Evolutionary conservation across 108 stramenopile species (phyloP).

Genomic region (Bacterosira constricta): DNA sequence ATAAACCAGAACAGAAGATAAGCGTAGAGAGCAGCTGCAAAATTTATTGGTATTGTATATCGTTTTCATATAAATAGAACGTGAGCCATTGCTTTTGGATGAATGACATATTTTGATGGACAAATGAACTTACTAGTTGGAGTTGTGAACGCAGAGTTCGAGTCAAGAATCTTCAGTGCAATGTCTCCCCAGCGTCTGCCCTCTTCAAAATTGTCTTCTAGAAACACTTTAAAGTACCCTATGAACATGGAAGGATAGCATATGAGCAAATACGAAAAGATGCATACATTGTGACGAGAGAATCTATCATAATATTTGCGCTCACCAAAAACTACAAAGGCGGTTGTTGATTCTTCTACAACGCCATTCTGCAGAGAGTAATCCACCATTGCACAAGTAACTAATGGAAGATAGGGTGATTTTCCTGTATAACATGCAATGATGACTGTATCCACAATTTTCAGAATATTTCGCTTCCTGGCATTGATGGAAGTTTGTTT

Average conservation of each 20-base stretch:
- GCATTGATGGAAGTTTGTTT: background rate
- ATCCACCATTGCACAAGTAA: slow-evolving; percentile 11
- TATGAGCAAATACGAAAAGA: too few relatives aligned
- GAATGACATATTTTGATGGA: background rate
- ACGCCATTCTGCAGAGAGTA: slow-evolving; percentile 14
- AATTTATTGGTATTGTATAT: background rate
- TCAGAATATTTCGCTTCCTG: background rate
- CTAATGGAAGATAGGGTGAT: slow-evolving; percentile 6
- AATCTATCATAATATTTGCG: background rate
- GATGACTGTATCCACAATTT: background rate
- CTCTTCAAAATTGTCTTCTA: background rate
- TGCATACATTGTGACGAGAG: too few relatives aligned
- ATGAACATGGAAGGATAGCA: background rate
- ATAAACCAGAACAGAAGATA: background rate
- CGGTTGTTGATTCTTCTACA: background rate
- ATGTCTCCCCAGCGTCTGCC: slow-evolving; percentile 7
- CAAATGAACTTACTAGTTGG: background rate
- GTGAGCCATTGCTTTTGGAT: too few relatives aligned
- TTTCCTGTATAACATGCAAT: background rate
- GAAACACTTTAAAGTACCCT: slow-evolving; percentile 1
- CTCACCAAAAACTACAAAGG: background rate
- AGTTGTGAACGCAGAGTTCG: background rate
- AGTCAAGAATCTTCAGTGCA: background rate
- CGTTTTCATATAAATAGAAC: too few relatives aligned
- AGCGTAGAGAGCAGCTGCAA: too few relatives aligned